Conservation (phyloP, 345 rosid species). For the Salix suchowensis region DNA sequence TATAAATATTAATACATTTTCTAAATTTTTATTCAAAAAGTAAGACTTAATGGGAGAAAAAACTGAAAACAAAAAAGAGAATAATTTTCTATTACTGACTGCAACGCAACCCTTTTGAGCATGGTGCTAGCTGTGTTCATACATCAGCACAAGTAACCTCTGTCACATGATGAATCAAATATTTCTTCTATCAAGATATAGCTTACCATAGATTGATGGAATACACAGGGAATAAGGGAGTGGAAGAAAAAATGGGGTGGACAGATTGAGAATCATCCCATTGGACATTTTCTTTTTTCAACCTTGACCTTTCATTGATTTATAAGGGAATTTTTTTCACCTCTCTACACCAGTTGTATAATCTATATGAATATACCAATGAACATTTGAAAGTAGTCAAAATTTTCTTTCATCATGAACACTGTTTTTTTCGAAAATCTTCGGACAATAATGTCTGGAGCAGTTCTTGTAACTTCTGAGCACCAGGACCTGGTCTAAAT, state of each 20-base stretch:
- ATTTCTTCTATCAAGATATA: background rate
- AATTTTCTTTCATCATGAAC: slow-evolving; percentile 37
- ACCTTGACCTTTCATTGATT: slow-evolving; percentile 15
- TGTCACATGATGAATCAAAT: background rate
- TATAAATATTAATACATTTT: no score
- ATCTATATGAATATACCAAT: slow-evolving; percentile 30
- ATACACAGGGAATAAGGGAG: background rate
- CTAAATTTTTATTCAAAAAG: no score
- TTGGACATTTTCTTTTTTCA: background rate
- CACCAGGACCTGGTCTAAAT: slow-evolving; percentile 76
- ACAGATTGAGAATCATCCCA: background rate
- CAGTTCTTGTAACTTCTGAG: slow-evolving; percentile 54
- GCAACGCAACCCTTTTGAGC: no score
- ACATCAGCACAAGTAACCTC: background rate
- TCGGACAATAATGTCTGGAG: slow-evolving; percentile 51
- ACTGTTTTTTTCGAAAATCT: slow-evolving; percentile 51
- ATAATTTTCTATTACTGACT: no score
- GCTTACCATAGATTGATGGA: background rate
- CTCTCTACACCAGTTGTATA: slow-evolving; percentile 18
- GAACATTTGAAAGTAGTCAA: slow-evolving; percentile 28
- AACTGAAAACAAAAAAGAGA: no score
- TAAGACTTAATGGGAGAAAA: no score
- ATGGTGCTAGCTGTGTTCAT: no score
- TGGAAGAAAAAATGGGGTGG: background rate
- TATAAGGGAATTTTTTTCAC: slow-evolving; percentile 7